phyloP scores from a whole-genome alignment of 805 yeast genomes.

The Candida ficus region DNA sequence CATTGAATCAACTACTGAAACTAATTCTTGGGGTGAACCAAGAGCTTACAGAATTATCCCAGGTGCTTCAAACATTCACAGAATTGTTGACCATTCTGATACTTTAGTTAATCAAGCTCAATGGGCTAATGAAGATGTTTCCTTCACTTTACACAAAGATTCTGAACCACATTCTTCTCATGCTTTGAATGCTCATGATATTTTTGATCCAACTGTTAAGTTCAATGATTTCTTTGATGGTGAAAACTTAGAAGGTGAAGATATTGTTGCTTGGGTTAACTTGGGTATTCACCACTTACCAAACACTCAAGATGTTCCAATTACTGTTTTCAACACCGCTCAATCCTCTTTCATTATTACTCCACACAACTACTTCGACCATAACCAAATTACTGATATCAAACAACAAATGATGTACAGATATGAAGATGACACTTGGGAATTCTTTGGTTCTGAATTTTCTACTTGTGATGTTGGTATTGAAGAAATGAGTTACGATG shows the following conservation, averaged over 20 bases:
- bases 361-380: constrained; percentile 26
- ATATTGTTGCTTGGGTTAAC: constrained; percentile 26
- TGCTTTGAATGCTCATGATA: constrained; percentile 21
- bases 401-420: constrained; percentile 20
- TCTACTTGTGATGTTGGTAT: constrained; percentile 16
- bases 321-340: constrained; percentile 25
- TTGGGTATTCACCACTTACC: constrained; percentile 27
- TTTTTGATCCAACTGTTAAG: constrained; percentile 21
- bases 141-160: constrained; percentile 23
- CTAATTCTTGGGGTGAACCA: constrained; percentile 25
- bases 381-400: constrained; percentile 22
- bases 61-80: constrained; percentile 19
- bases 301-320: constrained; percentile 27
- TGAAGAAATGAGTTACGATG: constrained; percentile 11
- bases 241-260: constrained; percentile 24
- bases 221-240: constrained; percentile 22
- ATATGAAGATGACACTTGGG: constrained; percentile 21
- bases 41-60: constrained; percentile 25
- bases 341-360: constrained; percentile 21
- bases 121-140: constrained; percentile 23
- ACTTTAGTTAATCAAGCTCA: constrained; percentile 19
- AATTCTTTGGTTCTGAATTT: constrained; percentile 20
- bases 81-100: constrained; percentile 16
- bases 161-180: constrained; percentile 22
- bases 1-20: constrained; percentile 21